Base-by-base conservation (phyloP, 108 stramenopile genomes). In the Cyclotella cryptica region DNA sequence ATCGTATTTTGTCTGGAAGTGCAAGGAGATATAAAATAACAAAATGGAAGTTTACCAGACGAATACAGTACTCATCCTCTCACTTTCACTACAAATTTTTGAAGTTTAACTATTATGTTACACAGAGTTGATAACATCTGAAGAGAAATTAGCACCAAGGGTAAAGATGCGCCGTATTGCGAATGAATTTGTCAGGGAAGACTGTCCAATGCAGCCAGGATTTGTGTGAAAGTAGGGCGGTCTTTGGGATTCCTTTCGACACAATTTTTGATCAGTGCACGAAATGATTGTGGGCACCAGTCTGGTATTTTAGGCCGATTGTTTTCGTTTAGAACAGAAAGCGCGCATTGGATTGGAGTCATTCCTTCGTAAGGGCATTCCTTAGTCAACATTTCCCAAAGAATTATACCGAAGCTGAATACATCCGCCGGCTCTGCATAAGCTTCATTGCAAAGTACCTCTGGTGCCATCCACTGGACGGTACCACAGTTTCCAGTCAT, bases 401-500 rank as follows among this genome's bases (percentile, higher is more conserved):
- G 46, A 28, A 94, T 94, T 21, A 96, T 93, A 8, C 95, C 94
- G 79, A 79, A 93, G 64, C 86, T 86, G 71, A 83, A 96, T 0
- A 96, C 91, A 71, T 96, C 95, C 15, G 95, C 95, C 29, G 89
- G 89, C 78, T 94, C 93, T 15, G 91, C 89, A 67, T 96, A 96
- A 40, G 71, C 84, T 58, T 87, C 71, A 63, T 85, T 93, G 30
- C 89, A 89, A 26, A 96, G 79, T 12, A 96, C 91, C 66, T 96
- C 95, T 1, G 97, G 97, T n/a, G 97, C 96, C 96, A 96, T 96
- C 95, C 94, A 98, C 46, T 96, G 97, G 0, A 95, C 94, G 8
- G 97, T 98, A n/a, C 97, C 97, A 67, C 92, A 94, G 69, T 93
- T 92, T 27, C 91, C 96, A 42, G 96, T 94, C 94, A 95, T 95